These are phyloP conservation scores for Pulveroboletus ravenelii DNA, from an alignment of 768 basidiomycete species.

Conservation along the genomic window DNA sequence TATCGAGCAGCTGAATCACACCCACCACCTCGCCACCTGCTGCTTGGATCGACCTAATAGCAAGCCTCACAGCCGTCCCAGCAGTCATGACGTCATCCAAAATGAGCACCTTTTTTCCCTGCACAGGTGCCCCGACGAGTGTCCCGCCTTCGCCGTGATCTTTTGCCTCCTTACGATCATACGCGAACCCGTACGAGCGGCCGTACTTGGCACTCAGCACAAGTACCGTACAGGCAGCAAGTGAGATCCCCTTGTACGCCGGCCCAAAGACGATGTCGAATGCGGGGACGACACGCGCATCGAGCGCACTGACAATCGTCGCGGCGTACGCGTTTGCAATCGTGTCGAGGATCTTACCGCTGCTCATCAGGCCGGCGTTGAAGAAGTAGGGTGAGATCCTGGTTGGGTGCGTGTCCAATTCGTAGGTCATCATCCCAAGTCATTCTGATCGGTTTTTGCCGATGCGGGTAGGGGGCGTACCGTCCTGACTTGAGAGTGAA, in stretches of 20 bases:
- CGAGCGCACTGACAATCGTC: conserved; percentile 56
- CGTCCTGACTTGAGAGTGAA: conserved; percentile 95
- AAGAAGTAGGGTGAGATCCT: conserved; percentile 96
- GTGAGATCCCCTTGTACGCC: conserved; percentile 95
- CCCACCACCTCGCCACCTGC: conserved; percentile 83
- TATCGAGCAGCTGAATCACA: conserved; percentile 80
- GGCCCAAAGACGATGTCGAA: conserved; percentile 94
- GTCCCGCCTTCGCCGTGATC: conserved; percentile 94
- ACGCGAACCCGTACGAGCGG: conserved; percentile 74
- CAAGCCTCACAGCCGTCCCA: conserved; percentile 81
- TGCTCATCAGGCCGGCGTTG: conserved; percentile 86
- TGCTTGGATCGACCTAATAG: conserved; percentile 65
- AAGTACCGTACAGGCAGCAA: conserved; percentile 81
- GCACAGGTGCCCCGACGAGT: conserved; percentile 82
- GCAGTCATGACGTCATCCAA: conserved; percentile 97
- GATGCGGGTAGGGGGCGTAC: conserved; percentile 40
- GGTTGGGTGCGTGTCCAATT: conserved; percentile 1
- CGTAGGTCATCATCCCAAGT: background rate
- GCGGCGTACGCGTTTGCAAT: conserved; percentile 81
- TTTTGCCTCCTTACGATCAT: conserved; percentile 94
- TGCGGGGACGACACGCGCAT: conserved; percentile 27
- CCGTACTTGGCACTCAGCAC: conserved; percentile 63
- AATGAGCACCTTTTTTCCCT: conserved; percentile 77
- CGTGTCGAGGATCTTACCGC: conserved; percentile 72
- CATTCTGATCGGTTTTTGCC: background rate